A percentile compares a stretch with the other conserved stretches of the same genome.
Evolutionary conservation across 441 rosid genomes (phyloP).

Genomic region (Lepidium campestre): DNA sequence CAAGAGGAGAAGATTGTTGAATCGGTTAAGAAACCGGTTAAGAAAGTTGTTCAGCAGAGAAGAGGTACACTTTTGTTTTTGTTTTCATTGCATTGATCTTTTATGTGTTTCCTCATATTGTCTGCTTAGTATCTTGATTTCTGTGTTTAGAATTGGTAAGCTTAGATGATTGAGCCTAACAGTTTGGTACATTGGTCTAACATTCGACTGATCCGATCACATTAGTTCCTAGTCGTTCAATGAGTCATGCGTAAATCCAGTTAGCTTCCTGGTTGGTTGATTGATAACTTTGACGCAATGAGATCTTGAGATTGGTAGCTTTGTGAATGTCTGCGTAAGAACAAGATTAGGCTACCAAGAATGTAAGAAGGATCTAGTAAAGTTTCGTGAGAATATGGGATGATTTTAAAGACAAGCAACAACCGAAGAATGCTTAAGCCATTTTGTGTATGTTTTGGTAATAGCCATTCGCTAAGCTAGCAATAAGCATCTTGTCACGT

Average conservation of each 20-base stretch:
- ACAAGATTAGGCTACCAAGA: background rate
- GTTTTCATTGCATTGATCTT: background rate
- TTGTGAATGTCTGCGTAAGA: background rate
- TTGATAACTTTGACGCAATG: background rate
- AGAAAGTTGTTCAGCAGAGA: conserved; percentile 59
- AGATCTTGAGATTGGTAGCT: conserved; percentile 1
- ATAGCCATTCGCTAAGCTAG: conserved; percentile 3
- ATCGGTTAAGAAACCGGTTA: conserved; percentile 40
- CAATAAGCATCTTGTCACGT: conserved; percentile 17
- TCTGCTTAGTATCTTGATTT: background rate
- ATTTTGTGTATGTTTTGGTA: background rate
- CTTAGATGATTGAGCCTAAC: background rate
- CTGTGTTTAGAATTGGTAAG: background rate
- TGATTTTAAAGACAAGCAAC: conserved; percentile 4
- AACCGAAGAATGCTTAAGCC: background rate
- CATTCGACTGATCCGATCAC: background rate
- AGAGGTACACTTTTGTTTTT: conserved; percentile 53
- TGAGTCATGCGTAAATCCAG: background rate
- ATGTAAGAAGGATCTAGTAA: background rate
- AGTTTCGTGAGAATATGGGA: background rate
- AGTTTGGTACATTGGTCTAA: background rate
- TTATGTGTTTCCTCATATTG: background rate
- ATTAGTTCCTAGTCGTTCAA: background rate
- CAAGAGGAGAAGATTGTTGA: conserved; percentile 41
- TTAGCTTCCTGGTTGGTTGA: background rate